phyloP scores from a whole-genome alignment of 345 rosid species.

The Toxicodendron radicans region DNA sequence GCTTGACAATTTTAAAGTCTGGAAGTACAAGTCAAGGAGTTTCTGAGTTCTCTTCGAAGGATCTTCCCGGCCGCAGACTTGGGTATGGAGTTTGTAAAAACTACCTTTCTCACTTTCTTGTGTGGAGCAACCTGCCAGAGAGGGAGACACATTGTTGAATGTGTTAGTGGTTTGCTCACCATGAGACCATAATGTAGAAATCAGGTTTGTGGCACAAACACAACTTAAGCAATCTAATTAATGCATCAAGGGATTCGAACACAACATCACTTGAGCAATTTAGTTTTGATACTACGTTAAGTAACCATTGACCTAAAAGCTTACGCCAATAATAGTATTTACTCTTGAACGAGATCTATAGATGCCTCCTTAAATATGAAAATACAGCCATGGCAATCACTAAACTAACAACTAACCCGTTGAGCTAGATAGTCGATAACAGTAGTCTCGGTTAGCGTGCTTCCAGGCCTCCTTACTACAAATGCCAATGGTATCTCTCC shows the following conservation, averaged over 20 bases:
- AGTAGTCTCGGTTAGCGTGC: constrained; percentile 46
- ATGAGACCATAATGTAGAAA: neutral
- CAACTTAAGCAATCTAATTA: too few species aligned
- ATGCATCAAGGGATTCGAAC: too few species aligned
- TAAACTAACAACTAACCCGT: constrained; percentile 42
- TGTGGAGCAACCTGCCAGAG: constrained; percentile 70
- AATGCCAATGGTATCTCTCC: constrained; percentile 92
- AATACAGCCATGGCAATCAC: neutral
- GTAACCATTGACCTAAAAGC: too few species aligned
- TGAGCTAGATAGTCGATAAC: constrained; percentile 55
- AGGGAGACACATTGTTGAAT: neutral
- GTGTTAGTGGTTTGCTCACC: neutral
- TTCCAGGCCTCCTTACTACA: constrained; percentile 54
- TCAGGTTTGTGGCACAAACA: neutral
- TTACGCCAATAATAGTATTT: too few species aligned
- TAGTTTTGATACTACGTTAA: too few species aligned
- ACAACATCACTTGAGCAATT: too few species aligned
- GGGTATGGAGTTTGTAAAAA: constrained; percentile 58
- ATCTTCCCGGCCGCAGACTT: constrained; percentile 84
- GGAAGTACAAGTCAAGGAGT: constrained; percentile 40
- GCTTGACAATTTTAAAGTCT: constrained; percentile 38
- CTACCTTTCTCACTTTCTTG: constrained; percentile 80
- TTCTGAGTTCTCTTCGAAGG: constrained; percentile 66
- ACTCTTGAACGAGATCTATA: neutral
- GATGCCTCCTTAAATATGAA: neutral